Percentiles rank a stretch among this genome's conserved stretches.
phyloP scores from a whole-genome alignment of 345 rosid genomes.

The Boechera stricta region DNA sequence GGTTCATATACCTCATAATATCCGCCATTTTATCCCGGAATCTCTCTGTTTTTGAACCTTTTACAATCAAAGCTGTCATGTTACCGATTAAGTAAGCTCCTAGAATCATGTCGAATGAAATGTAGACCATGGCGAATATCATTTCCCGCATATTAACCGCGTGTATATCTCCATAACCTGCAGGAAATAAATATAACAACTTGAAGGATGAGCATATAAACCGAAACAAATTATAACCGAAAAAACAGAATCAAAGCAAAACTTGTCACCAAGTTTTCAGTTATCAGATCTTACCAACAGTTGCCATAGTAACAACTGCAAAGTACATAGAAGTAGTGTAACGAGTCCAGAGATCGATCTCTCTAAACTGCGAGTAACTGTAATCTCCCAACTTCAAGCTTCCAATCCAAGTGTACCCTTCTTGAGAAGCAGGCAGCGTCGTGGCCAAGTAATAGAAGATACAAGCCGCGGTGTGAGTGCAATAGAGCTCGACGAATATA shows the following conservation, averaged over 20 bases:
- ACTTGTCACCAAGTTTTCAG: not conserved
- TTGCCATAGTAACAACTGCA: conserved; percentile 90
- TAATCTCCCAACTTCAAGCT: conserved; percentile 83
- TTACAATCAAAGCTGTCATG: conserved; percentile 89
- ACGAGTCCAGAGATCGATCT: conserved; percentile 75
- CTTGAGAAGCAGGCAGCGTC: conserved; percentile 70
- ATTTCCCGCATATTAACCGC: conserved; percentile 88
- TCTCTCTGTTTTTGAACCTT: conserved; percentile 87
- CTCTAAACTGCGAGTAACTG: conserved; percentile 65
- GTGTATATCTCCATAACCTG: conserved; percentile 94
- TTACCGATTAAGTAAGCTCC: conserved; percentile 92
- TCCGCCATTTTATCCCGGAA: conserved; percentile 81
- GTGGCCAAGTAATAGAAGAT: conserved; percentile 93
- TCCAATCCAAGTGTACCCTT: conserved; percentile 93
- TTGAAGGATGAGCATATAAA: not conserved
- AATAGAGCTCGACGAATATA: conserved; percentile 80
- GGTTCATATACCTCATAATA: conserved; percentile 68
- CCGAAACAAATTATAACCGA: not conserved
- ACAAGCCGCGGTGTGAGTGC: conserved; percentile 95
- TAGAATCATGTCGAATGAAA: conserved; percentile 88
- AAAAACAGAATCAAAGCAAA: not conserved
- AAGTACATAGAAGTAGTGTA: conserved; percentile 80
- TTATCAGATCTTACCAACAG: conserved; percentile 62
- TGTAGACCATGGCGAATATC: conserved; percentile 82
- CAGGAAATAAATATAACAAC: not conserved